Evolutionary conservation across 371 early-diverging fungal genomes (phyloP).

Genomic region (Mucor racemosus): DNA sequence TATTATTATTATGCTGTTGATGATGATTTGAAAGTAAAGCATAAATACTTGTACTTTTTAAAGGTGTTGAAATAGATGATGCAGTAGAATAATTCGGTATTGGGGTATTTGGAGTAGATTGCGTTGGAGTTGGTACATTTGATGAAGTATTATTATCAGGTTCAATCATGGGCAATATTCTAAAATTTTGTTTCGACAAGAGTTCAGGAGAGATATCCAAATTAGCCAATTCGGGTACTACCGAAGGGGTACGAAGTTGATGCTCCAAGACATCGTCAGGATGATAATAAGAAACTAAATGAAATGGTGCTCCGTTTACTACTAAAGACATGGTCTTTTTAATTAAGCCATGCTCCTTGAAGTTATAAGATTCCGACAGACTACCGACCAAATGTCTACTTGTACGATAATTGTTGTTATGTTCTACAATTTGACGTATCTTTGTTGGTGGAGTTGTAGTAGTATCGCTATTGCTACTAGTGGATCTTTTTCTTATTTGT

Average conservation of each 20-base stretch:
- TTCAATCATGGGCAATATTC: conserved; percentile 45
- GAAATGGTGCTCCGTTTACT: conserved; percentile 74
- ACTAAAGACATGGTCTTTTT: conserved; percentile 86
- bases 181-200: conserved; percentile 60
- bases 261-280: conserved; percentile 69
- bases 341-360: conserved; percentile 81
- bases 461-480: neutral
- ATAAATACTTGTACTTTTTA: neutral
- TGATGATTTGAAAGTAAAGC: neutral
- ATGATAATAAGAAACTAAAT: conserved; percentile 84
- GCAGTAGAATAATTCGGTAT: neutral
- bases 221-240: conserved; percentile 49
- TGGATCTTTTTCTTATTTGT: neutral
- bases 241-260: conserved; percentile 56
- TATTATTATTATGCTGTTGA: neutral
- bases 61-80: neutral
- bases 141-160: neutral
- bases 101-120: neutral
- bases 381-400: conserved; percentile 67
- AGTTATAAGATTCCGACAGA: conserved; percentile 63
- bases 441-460: neutral
- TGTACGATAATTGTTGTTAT: conserved; percentile 10
- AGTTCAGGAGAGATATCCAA: conserved; percentile 60
- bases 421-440: neutral
- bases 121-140: neutral